phyloP scores from a whole-genome alignment of 768 basidiomycete genomes.

The Dacryopinax primogenitus region DNA sequence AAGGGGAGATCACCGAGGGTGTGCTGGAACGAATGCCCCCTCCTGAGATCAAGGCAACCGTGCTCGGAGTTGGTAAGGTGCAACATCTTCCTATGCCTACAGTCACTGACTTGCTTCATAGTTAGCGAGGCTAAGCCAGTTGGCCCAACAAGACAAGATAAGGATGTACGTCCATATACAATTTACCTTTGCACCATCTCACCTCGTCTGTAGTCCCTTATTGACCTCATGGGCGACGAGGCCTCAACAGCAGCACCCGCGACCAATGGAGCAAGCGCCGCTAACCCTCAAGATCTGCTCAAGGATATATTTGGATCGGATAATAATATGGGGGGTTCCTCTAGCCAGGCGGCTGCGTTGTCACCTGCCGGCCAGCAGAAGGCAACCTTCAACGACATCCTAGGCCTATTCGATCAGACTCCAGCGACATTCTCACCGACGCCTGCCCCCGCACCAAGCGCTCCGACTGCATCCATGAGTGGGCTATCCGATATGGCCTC shows the following conservation, averaged over 20 bases:
- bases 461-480: slow-evolving; percentile 22
- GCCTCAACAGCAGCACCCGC: slow-evolving; percentile 31
- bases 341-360: slow-evolving; percentile 30
- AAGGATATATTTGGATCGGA: slow-evolving; percentile 76
- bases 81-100: slow-evolving; percentile 20
- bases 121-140: slow-evolving; percentile 95
- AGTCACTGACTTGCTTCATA: slow-evolving; percentile 23
- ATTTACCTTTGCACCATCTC: slow-evolving; percentile 2
- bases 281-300: slow-evolving; percentile 70
- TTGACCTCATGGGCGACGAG: slow-evolving; percentile 79
- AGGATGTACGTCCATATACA: slow-evolving; percentile 41
- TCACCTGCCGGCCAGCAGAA: slow-evolving; percentile 31
- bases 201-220: slow-evolving; percentile 25
- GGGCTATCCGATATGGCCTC: slow-evolving; percentile 21
- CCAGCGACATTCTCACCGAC: slow-evolving; percentile 28
- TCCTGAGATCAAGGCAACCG: slow-evolving; percentile 92
- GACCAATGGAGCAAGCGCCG: slow-evolving; percentile 31
- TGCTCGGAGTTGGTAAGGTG: slow-evolving; percentile 70
- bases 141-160: slow-evolving; percentile 68
- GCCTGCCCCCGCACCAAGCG: slow-evolving; percentile 9
- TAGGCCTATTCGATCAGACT: slow-evolving; percentile 65
- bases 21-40: slow-evolving; percentile 98
- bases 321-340: slow-evolving; percentile 23
- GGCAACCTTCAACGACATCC: slow-evolving; percentile 73
- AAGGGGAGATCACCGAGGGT: slow-evolving; percentile 58